Base-by-base conservation (phyloP, 176 grass and related monocot species). In the Phragmites australis region DNA sequence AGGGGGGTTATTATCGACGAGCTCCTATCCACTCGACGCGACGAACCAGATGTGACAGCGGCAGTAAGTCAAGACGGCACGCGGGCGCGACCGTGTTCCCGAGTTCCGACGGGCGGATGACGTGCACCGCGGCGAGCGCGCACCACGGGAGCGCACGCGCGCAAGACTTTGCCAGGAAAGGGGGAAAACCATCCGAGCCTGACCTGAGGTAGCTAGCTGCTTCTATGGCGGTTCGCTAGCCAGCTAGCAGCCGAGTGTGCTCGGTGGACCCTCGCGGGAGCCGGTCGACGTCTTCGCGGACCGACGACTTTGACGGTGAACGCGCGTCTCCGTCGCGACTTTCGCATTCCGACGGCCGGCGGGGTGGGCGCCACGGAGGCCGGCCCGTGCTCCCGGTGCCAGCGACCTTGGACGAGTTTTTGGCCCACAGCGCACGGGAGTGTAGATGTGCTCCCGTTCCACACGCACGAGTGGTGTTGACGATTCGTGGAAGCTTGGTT, bases 261-360 rank as follows among this genome's bases (percentile, higher is more conserved):
- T 6, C 27, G 13, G 47, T 1, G 12, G 2, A 17, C 17, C 17
- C 27, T 9, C 8, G 31, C 1, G 2, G 5, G 6, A 34, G 19
- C 12, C 16, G 10, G n/a, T 43, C 37, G 19, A 26, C 13, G 41
- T 58, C 69, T 40, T 50, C 78, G 78, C 60, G 31, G 78, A 87
- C 86, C 46, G 75, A 53, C 25, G 76, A 88, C 86, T 88, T 88
- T 73, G 80, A 87, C 39, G 60, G 37, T 64, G 53, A 13, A 51
- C 12, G 25, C 50, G 48, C 48, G 5, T 15, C 5, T 16, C 48
- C 48, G 16, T 17, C 13, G 48, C n/a, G n/a, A n/a, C n/a, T n/a
- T n/a, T n/a, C n/a, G n/a, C n/a, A n/a, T n/a, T n/a, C n/a, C n/a
- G n/a, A 0, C 31, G 27, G 6, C 65, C 74, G 40, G 32, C 49